Conservation (phyloP, 345 rosid genomes). For the Brassica carinata region DNA sequence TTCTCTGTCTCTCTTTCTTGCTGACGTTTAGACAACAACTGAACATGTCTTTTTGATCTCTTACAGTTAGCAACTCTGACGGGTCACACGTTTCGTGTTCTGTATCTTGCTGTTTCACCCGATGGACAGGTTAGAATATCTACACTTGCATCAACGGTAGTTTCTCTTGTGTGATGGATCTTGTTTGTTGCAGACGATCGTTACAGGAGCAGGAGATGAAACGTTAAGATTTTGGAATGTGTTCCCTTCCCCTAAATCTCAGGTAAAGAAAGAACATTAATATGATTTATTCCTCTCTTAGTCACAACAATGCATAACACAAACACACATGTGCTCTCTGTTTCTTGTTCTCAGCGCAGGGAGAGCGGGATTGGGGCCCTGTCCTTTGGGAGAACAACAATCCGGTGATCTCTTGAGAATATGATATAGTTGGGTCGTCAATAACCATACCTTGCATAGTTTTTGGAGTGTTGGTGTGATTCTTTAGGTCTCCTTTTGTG, state of each 20-base stretch:
- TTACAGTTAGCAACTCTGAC: constrained; percentile 96
- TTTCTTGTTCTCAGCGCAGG: constrained; percentile 55
- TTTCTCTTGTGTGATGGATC: constrained; percentile 13
- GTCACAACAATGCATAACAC: background rate
- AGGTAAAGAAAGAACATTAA: constrained; percentile 52
- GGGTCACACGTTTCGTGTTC: constrained; percentile 90
- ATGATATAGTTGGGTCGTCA: background rate
- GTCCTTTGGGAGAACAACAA: constrained; percentile 77
- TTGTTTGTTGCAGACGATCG: constrained; percentile 67
- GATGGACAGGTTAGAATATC: constrained; percentile 85
- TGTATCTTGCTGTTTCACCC: constrained; percentile 98
- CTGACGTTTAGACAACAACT: background rate
- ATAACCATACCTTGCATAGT: constrained; percentile 10
- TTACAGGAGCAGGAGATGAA: constrained; percentile 99
- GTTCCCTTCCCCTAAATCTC: constrained; percentile 94
- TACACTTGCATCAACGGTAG: constrained; percentile 1
- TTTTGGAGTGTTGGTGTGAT: constrained; percentile 4
- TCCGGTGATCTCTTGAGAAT: constrained; percentile 50
- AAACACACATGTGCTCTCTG: background rate
- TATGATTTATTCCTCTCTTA: background rate
- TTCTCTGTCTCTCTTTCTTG: background rate
- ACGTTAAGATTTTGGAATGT: constrained; percentile 97
- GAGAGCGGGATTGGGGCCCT: constrained; percentile 78
- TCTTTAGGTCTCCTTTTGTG: background rate
- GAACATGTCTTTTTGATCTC: constrained; percentile 7